These are phyloP conservation scores for Colletotrichum nymphaeae DNA, from an alignment of 2,329 filamentous ascomycete species.

Conservation along the genomic window DNA sequence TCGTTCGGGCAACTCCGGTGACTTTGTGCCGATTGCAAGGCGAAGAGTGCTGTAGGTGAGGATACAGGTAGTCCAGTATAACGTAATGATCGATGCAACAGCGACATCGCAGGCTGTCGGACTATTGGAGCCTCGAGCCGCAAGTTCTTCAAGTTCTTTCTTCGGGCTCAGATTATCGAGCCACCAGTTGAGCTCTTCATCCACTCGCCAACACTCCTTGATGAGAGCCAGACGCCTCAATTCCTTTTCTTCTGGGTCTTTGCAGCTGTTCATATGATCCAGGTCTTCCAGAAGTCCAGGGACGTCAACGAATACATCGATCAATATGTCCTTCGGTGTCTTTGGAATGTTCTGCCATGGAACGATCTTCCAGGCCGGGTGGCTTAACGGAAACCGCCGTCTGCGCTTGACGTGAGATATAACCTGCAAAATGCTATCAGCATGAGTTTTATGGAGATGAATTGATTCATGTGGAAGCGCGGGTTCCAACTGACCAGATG, in stretches of 20 bases:
- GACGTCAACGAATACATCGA: constrained; percentile 45
- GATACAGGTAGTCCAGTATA: constrained; percentile 31
- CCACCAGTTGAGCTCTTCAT: constrained; percentile 29
- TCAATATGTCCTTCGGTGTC: constrained; percentile 43
- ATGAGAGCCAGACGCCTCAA: neutral
- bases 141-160: constrained; percentile 10
- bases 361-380: constrained; percentile 45
- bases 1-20: neutral
- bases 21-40: constrained; percentile 2
- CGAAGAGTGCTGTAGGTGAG: constrained; percentile 34
- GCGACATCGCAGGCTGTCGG: constrained; percentile 32
- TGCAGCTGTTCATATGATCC: constrained; percentile 40
- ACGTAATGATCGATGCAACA: constrained; percentile 24
- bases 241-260: neutral
- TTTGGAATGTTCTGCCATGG: constrained; percentile 46
- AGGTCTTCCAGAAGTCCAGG: constrained; percentile 42
- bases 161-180: constrained; percentile 15
- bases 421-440: neutral
- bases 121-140: neutral
- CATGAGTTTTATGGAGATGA: neutral
- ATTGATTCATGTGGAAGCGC: too few relatives aligned
- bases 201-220: constrained; percentile 33
- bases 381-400: constrained; percentile 41
- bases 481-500: constrained; percentile 33
- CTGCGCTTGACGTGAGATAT: constrained; percentile 36